Base-by-base conservation (phyloP, 2,329 filamentous ascomycete species). In the Sphaerulina populicola region DNA sequence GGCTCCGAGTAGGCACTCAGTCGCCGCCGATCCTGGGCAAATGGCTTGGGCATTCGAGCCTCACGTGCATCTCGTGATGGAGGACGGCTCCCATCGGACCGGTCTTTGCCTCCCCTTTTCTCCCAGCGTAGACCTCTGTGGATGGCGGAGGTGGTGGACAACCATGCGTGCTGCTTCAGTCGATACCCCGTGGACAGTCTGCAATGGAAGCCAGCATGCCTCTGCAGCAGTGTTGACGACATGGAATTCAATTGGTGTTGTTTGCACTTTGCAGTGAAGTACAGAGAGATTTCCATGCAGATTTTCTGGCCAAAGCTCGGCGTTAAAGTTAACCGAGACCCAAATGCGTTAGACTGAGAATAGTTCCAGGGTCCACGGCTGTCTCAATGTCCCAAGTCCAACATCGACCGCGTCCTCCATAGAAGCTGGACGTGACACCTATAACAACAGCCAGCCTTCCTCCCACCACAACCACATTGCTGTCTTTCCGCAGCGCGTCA, bases 121-220 rank as follows among this genome's bases (percentile, higher is more conserved):
- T 23, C 29, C 7, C 41, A 35, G 62, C 81, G 79, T 49, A 88
- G 73, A 11, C 85, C 85, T 41, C 77, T 74, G 57, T 81, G 78
- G 62, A 89, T 88, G 39, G 83, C 84, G 8, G 83, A 85, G 53
- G 74, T 78, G 37, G 87, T 74, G 38, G 81, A 83, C 18, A 77
- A 76, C 31, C 63, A 60, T 18, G 51, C 21, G 41, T 49, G 51
- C 31, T 44, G 47, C 38, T 37, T 12, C 15, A 15, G 6, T 29
- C n/a, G 23, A 7, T 18, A 21, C 8, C n/a, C 30, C 12, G 29
- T 9, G 6, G 35, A 35, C 21, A 54, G 41, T 44, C 53, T 52
- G 51, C 53, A 44, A 40, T 42, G 46, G 18, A 54, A 45, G 49
- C 46, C 49, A 14, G 54, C 33, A 23, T 45, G 47, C 47, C 49